Conservation (phyloP, 2,329 filamentous ascomycete species). For the Xylariaceae sp. region DNA sequence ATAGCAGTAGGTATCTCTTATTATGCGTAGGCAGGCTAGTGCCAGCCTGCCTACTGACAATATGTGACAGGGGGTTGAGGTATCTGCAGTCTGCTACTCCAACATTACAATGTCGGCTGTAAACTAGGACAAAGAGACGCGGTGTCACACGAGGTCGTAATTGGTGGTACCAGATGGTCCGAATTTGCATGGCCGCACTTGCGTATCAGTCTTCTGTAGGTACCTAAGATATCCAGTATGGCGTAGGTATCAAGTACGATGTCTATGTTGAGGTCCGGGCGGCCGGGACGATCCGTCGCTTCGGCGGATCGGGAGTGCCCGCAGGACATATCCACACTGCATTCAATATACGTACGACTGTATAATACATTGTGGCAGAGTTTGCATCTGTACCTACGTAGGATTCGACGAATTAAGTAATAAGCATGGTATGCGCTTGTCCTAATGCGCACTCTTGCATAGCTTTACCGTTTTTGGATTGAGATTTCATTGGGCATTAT, state of each 20-base stretch:
- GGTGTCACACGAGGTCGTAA: background rate
- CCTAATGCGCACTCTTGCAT: background rate
- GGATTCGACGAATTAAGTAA: background rate
- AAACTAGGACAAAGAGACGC: background rate
- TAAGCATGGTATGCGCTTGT: background rate
- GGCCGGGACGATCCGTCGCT: constrained; percentile 6
- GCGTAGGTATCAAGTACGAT: background rate
- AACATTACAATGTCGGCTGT: too few species aligned
- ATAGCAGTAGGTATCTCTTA: too few species aligned
- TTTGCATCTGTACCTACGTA: too few species aligned
- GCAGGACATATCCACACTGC: background rate
- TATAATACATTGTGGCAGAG: background rate
- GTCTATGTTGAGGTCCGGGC: constrained; percentile 1
- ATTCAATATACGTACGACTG: background rate
- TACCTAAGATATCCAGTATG: too few species aligned
- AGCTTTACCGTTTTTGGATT: too few species aligned
- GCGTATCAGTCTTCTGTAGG: too few species aligned
- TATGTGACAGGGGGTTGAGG: too few species aligned
- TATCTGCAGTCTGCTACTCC: too few species aligned
- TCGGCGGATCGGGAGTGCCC: constrained; percentile 7
- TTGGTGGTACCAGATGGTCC: background rate
- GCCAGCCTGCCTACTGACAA: too few species aligned
- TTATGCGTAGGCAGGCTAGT: too few species aligned
- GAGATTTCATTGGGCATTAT: too few species aligned
- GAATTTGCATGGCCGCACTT: too few species aligned